Evolutionary conservation across 75 land plant genomes (phyloP), one percentile per base, ranked within the genome.

Genomic region (Sequoia sempervirens): DNA sequence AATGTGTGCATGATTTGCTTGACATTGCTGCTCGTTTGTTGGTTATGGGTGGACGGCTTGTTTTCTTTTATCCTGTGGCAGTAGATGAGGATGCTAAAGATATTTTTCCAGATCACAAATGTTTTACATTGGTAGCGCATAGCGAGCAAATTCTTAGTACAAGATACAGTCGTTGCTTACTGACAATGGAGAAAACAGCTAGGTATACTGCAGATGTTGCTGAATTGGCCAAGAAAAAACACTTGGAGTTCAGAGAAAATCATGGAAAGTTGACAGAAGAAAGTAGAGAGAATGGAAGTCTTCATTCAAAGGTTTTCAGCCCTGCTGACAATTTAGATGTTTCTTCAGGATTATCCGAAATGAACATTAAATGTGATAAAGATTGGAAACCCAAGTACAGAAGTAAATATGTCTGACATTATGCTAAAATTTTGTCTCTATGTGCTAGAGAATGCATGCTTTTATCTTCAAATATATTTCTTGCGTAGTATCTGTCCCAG

Each of bases 1-100:
- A 97, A 87, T 97, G 99, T 69, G 86, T 97, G 50, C 99, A 97
- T 86, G 98, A 97, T 91, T 88, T 97, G 45, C 89, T 97, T 43
- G 99, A 97, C 80, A 89, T 95, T 80, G 93, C 98, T 50, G 96
- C 96, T 34, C 87, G 84, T 68, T 89, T 95, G 92, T 93, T 97
- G 72, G 92, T 92, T 53, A 89, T 93, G 90, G 96, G 93, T 75
- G 99, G 99, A 32, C 90, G 99, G 79, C 90, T 97, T 73, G 99
- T 97, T 1, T 97, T 87, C 89, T 97, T 95, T 88, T 97, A 86
- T 84, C 99, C 99, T 14, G 86, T 91, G 4, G 64, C 86, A 13
- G 84, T 93, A 72, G 89, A 91, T 72, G 91, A 97, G 61, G 94
- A 94, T 36, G 54, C 85, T 10, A 86, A 87, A 4, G 40, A 85